Percentiles rank a stretch among this genome's conserved stretches.
phyloP scores from a whole-genome alignment of 164 flowering plant species.

The Magnolia changhungtana region DNA sequence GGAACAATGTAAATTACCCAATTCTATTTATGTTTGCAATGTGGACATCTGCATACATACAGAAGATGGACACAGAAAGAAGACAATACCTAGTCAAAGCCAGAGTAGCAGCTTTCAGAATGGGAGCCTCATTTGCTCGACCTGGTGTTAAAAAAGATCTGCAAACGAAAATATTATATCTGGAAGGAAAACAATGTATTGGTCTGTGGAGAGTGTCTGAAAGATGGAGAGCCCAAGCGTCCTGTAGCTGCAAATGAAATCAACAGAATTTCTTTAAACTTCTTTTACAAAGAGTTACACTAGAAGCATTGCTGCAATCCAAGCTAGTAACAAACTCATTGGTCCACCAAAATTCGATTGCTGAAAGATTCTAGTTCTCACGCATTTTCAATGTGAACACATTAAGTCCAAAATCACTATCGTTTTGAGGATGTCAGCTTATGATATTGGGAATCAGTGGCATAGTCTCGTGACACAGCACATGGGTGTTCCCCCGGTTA shows the following conservation, averaged over 20 bases:
- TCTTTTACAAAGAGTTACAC: not conserved
- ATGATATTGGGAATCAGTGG: too few species aligned
- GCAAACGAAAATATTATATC: constrained; percentile 39
- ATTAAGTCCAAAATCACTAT: too few species aligned
- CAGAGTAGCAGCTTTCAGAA: constrained; percentile 39
- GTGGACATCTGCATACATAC: not conserved
- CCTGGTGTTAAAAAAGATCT: constrained; percentile 45
- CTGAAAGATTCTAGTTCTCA: not conserved
- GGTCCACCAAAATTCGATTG: not conserved
- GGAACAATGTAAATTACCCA: not conserved
- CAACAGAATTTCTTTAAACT: not conserved
- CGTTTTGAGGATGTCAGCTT: too few species aligned
- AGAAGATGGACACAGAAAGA: too few species aligned
- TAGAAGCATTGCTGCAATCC: not conserved
- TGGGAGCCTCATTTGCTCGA: constrained; percentile 29
- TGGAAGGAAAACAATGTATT: constrained; percentile 23
- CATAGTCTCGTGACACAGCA: too few species aligned
- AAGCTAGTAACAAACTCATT: not conserved
- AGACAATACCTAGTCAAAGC: constrained; percentile 45
- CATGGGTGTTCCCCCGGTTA: too few species aligned
- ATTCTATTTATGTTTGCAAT: not conserved
- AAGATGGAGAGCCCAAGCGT: constrained; percentile 40
- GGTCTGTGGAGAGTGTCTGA: constrained; percentile 28
- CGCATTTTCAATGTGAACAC: too few species aligned
- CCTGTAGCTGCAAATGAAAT: constrained; percentile 31